phyloP scores from a whole-genome alignment of 495 filamentous ascomycete species.

The Aspergillus campestris region DNA sequence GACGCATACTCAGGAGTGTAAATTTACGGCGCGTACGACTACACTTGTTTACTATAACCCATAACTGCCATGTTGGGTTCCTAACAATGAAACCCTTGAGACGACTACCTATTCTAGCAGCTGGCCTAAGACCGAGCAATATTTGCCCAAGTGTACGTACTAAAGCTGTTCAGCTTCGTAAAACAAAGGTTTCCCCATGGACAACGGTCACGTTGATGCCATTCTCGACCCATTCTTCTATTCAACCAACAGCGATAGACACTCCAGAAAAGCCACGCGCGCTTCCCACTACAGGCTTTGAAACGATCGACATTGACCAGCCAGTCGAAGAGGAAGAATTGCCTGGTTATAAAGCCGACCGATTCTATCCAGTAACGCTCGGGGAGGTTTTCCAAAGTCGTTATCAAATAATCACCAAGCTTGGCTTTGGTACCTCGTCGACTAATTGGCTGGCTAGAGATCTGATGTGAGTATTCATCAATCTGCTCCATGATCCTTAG shows the following conservation, averaged over 20 bases:
- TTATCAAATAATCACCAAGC: slow-evolving; percentile 45
- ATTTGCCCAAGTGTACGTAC: not conserved
- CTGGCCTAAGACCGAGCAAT: slow-evolving; percentile 1
- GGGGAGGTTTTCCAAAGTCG: slow-evolving; percentile 36
- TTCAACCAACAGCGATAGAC: slow-evolving; percentile 1
- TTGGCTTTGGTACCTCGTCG: slow-evolving; percentile 44
- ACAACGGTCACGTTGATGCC: not conserved
- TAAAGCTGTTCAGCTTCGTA: not conserved
- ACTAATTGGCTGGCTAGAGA: slow-evolving; percentile 46
- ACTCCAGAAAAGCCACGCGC: slow-evolving; percentile 6
- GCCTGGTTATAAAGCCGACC: slow-evolving; percentile 30
- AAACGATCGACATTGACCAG: slow-evolving; percentile 5
- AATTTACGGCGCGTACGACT: slow-evolving; percentile 1
- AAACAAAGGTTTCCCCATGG: not conserved
- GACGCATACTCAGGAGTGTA: no score
- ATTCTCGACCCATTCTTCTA: slow-evolving; percentile 1
- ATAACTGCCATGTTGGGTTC: not conserved
- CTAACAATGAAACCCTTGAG: not conserved
- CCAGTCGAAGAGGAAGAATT: slow-evolving; percentile 38
- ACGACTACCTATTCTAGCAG: not conserved
- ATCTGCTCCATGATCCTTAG: slow-evolving; percentile 1
- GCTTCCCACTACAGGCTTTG: slow-evolving; percentile 9
- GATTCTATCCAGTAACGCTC: slow-evolving; percentile 43
- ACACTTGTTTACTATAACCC: slow-evolving; percentile 2
- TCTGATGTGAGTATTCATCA: slow-evolving; percentile 22